These are phyloP conservation scores for Alternaria sp. DNA, from an alignment of 2,329 filamentous ascomycete genomes.

Conservation along the genomic window DNA sequence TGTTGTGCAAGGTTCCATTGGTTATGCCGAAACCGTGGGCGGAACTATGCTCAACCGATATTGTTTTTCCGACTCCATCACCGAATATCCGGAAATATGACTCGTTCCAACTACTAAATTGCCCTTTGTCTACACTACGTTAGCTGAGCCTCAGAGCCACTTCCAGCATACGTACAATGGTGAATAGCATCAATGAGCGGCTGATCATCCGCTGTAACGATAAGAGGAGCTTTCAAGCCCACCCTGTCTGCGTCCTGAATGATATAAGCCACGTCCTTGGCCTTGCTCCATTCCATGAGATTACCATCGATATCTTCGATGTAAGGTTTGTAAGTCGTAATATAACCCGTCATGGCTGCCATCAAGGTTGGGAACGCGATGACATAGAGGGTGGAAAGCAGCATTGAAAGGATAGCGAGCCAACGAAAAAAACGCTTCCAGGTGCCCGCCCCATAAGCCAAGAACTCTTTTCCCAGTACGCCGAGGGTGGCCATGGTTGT, in stretches of 20 bases:
- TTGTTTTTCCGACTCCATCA: too few species aligned
- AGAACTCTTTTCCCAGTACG: conserved; percentile 38
- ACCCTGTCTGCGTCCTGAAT: conserved; percentile 28
- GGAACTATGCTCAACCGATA: too few species aligned
- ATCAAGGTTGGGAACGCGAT: conserved; percentile 47
- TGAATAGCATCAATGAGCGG: conserved; percentile 15
- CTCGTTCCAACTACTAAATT: neutral
- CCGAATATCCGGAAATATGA: neutral
- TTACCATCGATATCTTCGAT: conserved; percentile 31
- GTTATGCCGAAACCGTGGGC: too few species aligned
- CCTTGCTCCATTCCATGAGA: conserved; percentile 33
- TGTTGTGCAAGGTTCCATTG: too few species aligned
- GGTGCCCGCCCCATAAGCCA: conserved; percentile 26
- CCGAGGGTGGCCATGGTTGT: conserved; percentile 39
- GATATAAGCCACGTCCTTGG: conserved; percentile 19
- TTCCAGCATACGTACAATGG: conserved; percentile 20
- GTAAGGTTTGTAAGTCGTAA: conserved; percentile 39
- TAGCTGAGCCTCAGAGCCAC: neutral
- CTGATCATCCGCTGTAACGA: conserved; percentile 18
- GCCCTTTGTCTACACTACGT: neutral
- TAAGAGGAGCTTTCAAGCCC: conserved; percentile 21
- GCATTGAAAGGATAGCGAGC: conserved; percentile 38
- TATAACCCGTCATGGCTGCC: conserved; percentile 51
- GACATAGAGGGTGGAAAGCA: conserved; percentile 43
- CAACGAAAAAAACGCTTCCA: conserved; percentile 43